A percentile compares a stretch with the other conserved stretches of the same genome.
phyloP scores from a whole-genome alignment of 139 green algal genomes.

The Picochlorum sp. region DNA sequence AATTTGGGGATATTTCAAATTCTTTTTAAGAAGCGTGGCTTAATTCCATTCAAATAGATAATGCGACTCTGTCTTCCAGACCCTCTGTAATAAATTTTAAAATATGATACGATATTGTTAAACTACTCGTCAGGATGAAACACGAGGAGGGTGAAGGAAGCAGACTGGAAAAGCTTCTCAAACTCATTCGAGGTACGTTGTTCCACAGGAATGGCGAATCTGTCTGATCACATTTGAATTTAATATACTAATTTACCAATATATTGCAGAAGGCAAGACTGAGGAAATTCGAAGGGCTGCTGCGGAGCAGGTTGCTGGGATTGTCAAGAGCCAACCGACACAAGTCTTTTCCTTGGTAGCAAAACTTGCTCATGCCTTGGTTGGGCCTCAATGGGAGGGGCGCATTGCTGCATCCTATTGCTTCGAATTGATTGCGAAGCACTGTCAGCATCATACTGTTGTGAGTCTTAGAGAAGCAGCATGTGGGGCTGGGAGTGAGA shows the following conservation, averaged over 20 bases:
- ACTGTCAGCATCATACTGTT: constrained; percentile 53
- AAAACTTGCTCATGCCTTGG: constrained; percentile 54
- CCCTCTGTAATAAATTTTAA: too few relatives aligned
- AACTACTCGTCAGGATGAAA: constrained; percentile 3
- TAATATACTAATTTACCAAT: background rate
- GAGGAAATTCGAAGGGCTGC: constrained; percentile 61
- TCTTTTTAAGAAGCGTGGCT: too few relatives aligned
- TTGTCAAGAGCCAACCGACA: constrained; percentile 55
- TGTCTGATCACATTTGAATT: background rate
- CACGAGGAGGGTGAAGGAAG: constrained; percentile 11
- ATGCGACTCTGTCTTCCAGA: too few relatives aligned
- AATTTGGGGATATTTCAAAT: too few relatives aligned
- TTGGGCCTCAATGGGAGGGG: constrained; percentile 69
- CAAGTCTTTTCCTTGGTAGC: constrained; percentile 64
- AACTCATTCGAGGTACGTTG: constrained; percentile 58
- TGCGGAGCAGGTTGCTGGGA: constrained; percentile 66
- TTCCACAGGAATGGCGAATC: background rate
- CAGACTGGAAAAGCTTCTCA: constrained; percentile 58
- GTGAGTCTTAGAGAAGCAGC: constrained; percentile 29
- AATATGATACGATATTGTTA: background rate
- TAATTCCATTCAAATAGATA: too few relatives aligned
- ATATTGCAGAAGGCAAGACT: constrained; percentile 54
- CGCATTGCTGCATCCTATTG: constrained; percentile 64
- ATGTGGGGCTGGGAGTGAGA: background rate
- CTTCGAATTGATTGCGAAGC: constrained; percentile 62